Evolutionary conservation across 495 filamentous ascomycete species (phyloP).

Genomic region (Chaetomium cochliodes): DNA sequence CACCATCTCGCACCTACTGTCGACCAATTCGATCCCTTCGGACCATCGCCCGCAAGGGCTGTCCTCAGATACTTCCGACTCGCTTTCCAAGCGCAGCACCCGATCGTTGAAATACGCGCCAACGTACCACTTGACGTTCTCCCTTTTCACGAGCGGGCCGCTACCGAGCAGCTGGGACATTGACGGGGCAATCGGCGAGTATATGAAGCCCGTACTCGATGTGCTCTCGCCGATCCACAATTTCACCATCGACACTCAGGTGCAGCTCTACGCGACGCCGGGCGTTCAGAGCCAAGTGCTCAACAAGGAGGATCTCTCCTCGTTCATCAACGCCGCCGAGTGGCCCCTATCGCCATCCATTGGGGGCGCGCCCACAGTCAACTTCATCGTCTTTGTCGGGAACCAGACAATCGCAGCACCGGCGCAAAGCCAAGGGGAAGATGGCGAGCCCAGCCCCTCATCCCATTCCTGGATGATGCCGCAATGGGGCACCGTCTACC

Average conservation of each 20-base stretch:
- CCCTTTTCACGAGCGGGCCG: constrained; percentile 78
- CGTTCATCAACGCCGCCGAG: constrained; percentile 96
- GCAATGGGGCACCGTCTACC: constrained; percentile 92
- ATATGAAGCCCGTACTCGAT: constrained; percentile 77
- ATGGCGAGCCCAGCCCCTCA: constrained; percentile 58
- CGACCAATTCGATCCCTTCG: constrained; percentile 53
- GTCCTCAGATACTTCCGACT: constrained; percentile 43
- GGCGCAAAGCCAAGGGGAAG: constrained; percentile 45
- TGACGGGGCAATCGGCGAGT: constrained; percentile 74
- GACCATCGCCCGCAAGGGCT: constrained; percentile 48
- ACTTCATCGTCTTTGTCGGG: constrained; percentile 86
- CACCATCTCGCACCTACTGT: constrained; percentile 78
- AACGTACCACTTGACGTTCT: constrained; percentile 95
- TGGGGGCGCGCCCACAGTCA: constrained; percentile 86
- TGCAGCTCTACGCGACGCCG: constrained; percentile 85
- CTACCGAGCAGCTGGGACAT: constrained; percentile 89
- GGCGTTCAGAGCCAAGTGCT: constrained; percentile 68
- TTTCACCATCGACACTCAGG: constrained; percentile 95
- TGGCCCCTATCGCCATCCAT: constrained; percentile 96
- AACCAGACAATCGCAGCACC: constrained; percentile 47
- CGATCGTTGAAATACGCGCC: constrained; percentile 87
- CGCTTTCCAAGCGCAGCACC: constrained; percentile 60
- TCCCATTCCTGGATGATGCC: constrained; percentile 91
- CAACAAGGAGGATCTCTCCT: constrained; percentile 82
- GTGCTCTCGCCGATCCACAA: constrained; percentile 81